phyloP scores from a whole-genome alignment of 176 grass and related monocot species.

The Ensete glaucum region DNA sequence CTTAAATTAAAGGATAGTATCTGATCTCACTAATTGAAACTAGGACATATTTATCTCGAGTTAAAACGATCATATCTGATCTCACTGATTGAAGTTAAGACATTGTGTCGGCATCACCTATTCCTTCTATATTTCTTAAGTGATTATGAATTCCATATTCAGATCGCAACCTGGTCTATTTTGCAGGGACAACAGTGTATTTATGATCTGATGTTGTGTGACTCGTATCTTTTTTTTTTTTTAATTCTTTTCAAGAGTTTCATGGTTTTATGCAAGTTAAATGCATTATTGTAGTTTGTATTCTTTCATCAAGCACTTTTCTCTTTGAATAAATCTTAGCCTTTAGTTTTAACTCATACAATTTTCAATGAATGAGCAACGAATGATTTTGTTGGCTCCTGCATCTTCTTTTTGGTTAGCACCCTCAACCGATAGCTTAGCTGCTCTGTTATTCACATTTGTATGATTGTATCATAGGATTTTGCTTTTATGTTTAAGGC shows the following conservation, averaged over 20 bases:
- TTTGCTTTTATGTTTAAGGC: too few relatives aligned
- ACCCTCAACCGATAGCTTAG: too few relatives aligned
- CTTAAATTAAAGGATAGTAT: neutral
- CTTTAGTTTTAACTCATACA: neutral
- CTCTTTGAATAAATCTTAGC: neutral
- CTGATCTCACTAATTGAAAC: neutral
- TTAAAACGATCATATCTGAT: neutral
- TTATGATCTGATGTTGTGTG: neutral
- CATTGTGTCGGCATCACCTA: neutral
- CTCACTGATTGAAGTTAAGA: neutral
- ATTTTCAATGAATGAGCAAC: neutral
- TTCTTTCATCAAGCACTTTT: neutral
- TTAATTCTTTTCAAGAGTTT: neutral
- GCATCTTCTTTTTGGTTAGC: too few relatives aligned
- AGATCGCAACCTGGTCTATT: neutral
- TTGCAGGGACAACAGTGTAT: neutral
- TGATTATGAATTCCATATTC: neutral
- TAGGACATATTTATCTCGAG: neutral
- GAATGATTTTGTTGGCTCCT: neutral
- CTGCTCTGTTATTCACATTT: too few relatives aligned
- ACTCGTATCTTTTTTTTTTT: neutral
- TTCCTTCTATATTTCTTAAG: neutral
- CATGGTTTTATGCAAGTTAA: neutral
- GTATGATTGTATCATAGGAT: too few relatives aligned
- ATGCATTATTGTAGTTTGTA: neutral